These are phyloP conservation scores for Alternaria longipes DNA, from an alignment of 2,329 filamentous ascomycete species.

Conservation along the genomic window DNA sequence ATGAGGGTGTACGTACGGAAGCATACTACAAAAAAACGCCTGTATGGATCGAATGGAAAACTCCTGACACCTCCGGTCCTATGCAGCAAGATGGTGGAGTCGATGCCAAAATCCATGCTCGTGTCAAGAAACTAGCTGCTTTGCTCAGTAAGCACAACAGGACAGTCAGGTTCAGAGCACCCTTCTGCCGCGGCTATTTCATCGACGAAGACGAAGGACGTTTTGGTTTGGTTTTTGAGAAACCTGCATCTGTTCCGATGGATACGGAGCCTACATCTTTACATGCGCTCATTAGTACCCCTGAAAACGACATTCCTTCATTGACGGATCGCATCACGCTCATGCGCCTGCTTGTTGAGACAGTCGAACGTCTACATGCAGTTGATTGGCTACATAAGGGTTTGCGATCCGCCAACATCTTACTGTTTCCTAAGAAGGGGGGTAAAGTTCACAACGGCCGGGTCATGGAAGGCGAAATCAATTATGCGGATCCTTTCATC, in stretches of 20 bases:
- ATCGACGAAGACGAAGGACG: conserved; percentile 49
- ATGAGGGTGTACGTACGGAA: conserved; percentile 41
- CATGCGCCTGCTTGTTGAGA: conserved; percentile 63
- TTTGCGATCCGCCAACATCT: conserved; percentile 63
- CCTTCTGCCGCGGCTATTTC: conserved; percentile 50
- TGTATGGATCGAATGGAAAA: conserved; percentile 54
- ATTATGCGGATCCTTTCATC: conserved; percentile 57
- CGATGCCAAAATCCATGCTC: conserved; percentile 40
- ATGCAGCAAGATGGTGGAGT: conserved; percentile 27
- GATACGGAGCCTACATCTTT: conserved; percentile 59
- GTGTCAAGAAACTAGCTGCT: conserved; percentile 45
- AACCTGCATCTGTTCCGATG: conserved; percentile 53
- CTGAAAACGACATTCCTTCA: conserved; percentile 52
- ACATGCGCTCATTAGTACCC: conserved; percentile 55
- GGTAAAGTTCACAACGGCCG: conserved; percentile 1
- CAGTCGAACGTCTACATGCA: conserved; percentile 64
- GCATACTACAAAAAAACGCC: conserved; percentile 34
- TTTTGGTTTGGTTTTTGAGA: conserved; percentile 65
- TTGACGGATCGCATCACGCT: conserved; percentile 63
- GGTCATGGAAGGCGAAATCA: conserved; percentile 32
- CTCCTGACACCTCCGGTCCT: conserved; percentile 33
- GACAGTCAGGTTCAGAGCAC: conserved; percentile 44
- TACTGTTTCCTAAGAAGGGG: conserved; percentile 58
- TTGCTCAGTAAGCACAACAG: conserved; percentile 45
- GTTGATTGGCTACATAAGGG: conserved; percentile 69